A percentile compares a stretch with the other conserved stretches of the same genome.
These are phyloP conservation scores for Lithohypha guttulata DNA, from an alignment of 2,329 filamentous ascomycete genomes.

Conservation along the genomic window DNA sequence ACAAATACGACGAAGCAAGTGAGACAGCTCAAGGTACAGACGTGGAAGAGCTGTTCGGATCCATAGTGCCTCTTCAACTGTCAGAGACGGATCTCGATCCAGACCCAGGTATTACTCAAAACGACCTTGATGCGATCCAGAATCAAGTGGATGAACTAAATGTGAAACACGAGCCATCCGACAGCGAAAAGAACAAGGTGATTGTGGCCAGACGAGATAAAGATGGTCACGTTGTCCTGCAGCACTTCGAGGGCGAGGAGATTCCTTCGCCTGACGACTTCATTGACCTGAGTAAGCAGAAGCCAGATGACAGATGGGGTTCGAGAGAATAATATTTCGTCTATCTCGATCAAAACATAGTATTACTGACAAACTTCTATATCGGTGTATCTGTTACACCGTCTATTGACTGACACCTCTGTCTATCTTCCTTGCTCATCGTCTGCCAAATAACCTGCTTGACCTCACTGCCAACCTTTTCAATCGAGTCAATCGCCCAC, in stretches of 20 bases:
- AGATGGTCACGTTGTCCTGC: neutral
- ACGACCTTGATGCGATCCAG: too few relatives aligned
- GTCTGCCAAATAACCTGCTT: slow-evolving; percentile 78
- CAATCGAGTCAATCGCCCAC: slow-evolving; percentile 82
- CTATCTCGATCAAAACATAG: too few relatives aligned
- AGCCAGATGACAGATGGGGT: too few relatives aligned
- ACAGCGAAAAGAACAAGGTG: neutral
- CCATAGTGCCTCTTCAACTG: too few relatives aligned
- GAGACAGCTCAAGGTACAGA: neutral
- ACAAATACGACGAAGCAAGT: neutral
- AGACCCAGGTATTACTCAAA: too few relatives aligned
- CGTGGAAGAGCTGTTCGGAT: neutral
- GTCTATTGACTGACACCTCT: slow-evolving; percentile 51
- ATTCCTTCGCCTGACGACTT: slow-evolving; percentile 1
- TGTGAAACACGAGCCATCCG: neutral
- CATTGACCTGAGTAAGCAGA: too few relatives aligned
- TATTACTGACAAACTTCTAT: too few relatives aligned
- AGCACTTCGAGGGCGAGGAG: neutral
- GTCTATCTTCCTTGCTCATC: slow-evolving; percentile 43
- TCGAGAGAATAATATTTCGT: too few relatives aligned
- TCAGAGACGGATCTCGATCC: too few relatives aligned
- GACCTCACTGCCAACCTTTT: slow-evolving; percentile 72
- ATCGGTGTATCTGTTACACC: too few relatives aligned
- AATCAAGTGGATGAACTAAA: too few relatives aligned
- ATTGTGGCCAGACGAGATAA: too few relatives aligned